Percentiles rank a stretch among this genome's conserved stretches.
These are phyloP conservation scores for Mycena sp. DNA, from an alignment of 1,284 basidiomycete species.

Conservation along the genomic window DNA sequence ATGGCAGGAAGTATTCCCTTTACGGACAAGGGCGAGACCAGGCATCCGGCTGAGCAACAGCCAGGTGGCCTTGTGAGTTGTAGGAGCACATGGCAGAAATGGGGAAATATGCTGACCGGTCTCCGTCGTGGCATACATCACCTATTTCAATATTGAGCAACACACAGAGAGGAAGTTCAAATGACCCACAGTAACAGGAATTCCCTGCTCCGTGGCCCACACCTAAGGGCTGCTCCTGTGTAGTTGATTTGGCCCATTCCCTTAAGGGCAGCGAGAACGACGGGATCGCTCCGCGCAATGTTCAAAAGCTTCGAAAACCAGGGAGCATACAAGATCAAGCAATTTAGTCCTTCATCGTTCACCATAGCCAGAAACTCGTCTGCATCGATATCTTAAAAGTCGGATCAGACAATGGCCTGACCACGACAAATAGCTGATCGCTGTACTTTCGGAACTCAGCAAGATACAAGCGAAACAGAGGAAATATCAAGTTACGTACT, in stretches of 20 bases:
- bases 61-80: neutral
- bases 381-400: slow-evolving; percentile 41
- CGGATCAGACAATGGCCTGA: slow-evolving; percentile 41
- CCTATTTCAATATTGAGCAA: too few species aligned
- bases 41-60: neutral
- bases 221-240: slow-evolving; percentile 38
- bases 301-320: slow-evolving; percentile 42
- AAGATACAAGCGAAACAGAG: too few species aligned
- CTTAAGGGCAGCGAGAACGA: slow-evolving; percentile 37
- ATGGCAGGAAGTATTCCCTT: slow-evolving; percentile 30
- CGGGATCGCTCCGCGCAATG: slow-evolving; percentile 34
- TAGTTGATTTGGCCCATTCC: slow-evolving; percentile 41
- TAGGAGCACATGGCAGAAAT: neutral
- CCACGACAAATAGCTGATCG: too few species aligned
- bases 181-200: slow-evolving; percentile 33
- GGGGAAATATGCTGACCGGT: slow-evolving; percentile 3
- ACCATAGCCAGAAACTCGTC: slow-evolving; percentile 44
- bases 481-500: too few species aligned
- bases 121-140: slow-evolving; percentile 30
- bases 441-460: too few species aligned
- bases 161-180: neutral
- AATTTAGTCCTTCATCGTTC: slow-evolving; percentile 38
- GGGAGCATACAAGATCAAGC: slow-evolving; percentile 40
- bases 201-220: slow-evolving; percentile 35
- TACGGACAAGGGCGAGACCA: slow-evolving; percentile 35